A percentile compares a stretch with the other conserved stretches of the same genome.
Conservation (phyloP, 2,329 filamentous ascomycete species). For the Rugonectria rugulosa region DNA sequence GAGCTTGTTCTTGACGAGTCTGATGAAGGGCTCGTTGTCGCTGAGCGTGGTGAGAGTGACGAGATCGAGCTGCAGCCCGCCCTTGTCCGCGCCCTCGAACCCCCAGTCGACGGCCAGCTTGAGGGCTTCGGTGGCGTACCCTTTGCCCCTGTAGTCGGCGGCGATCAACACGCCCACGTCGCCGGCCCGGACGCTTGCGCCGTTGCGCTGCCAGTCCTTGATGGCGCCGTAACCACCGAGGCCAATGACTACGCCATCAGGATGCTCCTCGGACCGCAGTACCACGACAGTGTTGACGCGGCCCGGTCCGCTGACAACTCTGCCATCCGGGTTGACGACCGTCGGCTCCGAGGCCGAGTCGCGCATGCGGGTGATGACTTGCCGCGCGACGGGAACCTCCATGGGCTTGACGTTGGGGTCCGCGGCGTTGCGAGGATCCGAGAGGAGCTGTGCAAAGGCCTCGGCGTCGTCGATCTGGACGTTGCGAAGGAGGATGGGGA, state of each 20-base stretch:
- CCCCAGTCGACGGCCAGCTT: constrained; percentile 16
- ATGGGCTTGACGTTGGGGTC: constrained; percentile 16
- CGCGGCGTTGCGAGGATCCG: constrained; percentile 11
- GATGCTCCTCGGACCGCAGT: constrained; percentile 3
- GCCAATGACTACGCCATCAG: constrained; percentile 7
- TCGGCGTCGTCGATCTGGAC: constrained; percentile 3
- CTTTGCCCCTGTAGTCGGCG: constrained; percentile 10
- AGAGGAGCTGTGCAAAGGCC: constrained; percentile 9
- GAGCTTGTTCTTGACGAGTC: constrained; percentile 10
- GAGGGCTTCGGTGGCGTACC: constrained; percentile 14
- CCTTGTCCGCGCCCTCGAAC: constrained; percentile 1
- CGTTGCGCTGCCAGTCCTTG: constrained; percentile 5
- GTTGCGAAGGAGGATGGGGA: constrained; percentile 8
- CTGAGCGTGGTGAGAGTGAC: constrained; percentile 11
- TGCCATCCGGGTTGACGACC: not conserved
- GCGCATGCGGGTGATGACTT: constrained; percentile 7
- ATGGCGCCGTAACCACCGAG: constrained; percentile 17
- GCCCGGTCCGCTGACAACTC: constrained; percentile 6
- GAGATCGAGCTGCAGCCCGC: constrained; percentile 9
- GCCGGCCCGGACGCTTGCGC: not conserved
- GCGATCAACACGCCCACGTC: constrained; percentile 15
- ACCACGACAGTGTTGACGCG: constrained; percentile 14
- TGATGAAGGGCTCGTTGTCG: constrained; percentile 7
- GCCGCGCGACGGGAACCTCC: constrained; percentile 1
- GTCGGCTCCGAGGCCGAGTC: constrained; percentile 13